Conservation (phyloP, 352 stramenopile genomes). For the Globisporangium recalcitrans region DNA sequence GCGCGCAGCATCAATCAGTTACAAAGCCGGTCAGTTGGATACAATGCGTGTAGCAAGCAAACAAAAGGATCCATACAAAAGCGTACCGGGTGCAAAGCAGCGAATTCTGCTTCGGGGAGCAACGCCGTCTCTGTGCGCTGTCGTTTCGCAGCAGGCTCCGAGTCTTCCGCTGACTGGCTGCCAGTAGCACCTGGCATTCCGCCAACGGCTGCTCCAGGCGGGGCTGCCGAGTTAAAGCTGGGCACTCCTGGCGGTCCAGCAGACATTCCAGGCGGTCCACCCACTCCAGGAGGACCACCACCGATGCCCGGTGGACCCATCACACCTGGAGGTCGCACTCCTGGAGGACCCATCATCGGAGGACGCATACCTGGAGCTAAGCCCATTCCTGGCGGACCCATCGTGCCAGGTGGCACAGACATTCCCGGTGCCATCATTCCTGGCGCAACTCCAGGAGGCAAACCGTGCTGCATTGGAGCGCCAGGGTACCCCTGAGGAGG, state of each 20-base stretch:
- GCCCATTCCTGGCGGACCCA: conserved; percentile 22
- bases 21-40: conserved; percentile 12
- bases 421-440: conserved; percentile 26
- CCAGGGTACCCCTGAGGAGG: conserved; percentile 8
- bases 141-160: conserved; percentile 61
- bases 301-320: conserved; percentile 31
- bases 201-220: neutral
- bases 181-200: conserved; percentile 4
- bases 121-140: conserved; percentile 61
- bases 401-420: conserved; percentile 15
- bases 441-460: conserved; percentile 9
- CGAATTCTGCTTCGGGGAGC: conserved; percentile 80
- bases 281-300: conserved; percentile 12
- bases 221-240: neutral
- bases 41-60: neutral
- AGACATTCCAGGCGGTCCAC: conserved; percentile 3
- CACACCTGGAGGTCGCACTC: conserved; percentile 23
- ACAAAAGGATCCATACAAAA: neutral
- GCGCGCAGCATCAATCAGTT: conserved; percentile 11
- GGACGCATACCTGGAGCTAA: conserved; percentile 18
- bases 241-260: conserved; percentile 17
- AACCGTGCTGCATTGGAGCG: conserved; percentile 10
- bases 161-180: conserved; percentile 15
- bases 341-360: conserved; percentile 26
- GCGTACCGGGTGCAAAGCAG: conserved; percentile 61